These are phyloP conservation scores for Carnegiea gigantea DNA, from an alignment of 179 eudicot species.

Conservation along the genomic window DNA sequence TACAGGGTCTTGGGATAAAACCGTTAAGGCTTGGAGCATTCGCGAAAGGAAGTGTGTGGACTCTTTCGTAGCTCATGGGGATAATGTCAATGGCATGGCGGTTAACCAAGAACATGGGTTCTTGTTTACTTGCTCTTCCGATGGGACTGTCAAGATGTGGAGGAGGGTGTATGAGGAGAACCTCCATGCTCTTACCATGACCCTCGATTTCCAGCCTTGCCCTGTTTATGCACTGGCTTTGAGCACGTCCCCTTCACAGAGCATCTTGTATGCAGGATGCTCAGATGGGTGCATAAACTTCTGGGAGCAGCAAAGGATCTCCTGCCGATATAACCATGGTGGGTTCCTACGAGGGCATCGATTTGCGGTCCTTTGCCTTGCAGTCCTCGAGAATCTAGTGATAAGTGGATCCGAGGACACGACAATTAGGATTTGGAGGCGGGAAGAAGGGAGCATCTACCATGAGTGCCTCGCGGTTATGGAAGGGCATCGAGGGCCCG, in stretches of 20 bases:
- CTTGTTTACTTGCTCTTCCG: conserved; percentile 60
- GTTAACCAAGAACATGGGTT: conserved; percentile 64
- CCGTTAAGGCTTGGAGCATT: conserved; percentile 57
- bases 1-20: conserved; percentile 63
- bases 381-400: conserved; percentile 40
- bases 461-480: conserved; percentile 60
- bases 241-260: conserved; percentile 27
- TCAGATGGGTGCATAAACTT: conserved; percentile 61
- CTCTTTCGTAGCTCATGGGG: conserved; percentile 60
- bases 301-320: conserved; percentile 57
- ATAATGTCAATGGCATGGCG: conserved; percentile 44
- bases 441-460: conserved; percentile 44
- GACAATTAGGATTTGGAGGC: conserved; percentile 59
- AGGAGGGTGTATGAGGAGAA: conserved; percentile 51
- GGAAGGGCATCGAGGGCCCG: conserved; percentile 75
- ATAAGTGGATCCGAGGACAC: conserved; percentile 75
- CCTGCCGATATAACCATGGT: conserved; percentile 56
- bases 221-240: conserved; percentile 60
- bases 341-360: conserved; percentile 64
- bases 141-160: conserved; percentile 68
- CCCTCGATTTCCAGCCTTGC: conserved; percentile 48
- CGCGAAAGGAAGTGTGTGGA: conserved; percentile 48
- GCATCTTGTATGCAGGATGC: conserved; percentile 61
- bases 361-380: conserved; percentile 60
- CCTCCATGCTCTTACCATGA: conserved; percentile 57